A percentile compares a stretch with the other conserved stretches of the same genome.
These are phyloP conservation scores for Cardiospermum halicacabum DNA, from an alignment of 345 rosid species.

Conservation along the genomic window DNA sequence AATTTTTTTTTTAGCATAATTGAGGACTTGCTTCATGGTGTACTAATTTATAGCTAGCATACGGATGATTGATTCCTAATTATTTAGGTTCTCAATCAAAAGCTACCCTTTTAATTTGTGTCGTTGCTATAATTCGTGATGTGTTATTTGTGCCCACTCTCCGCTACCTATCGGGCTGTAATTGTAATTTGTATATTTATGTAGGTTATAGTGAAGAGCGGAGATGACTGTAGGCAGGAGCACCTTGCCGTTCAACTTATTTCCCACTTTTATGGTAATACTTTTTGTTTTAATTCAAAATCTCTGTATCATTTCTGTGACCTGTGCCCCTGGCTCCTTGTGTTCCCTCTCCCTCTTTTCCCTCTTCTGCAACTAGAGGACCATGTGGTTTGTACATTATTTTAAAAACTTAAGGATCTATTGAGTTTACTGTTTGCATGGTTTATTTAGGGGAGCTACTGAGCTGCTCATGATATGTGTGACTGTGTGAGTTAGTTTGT, in stretches of 20 bases:
- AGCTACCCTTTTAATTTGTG: background rate
- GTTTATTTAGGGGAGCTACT: background rate
- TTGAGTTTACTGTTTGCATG: background rate
- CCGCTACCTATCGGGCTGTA: constrained; percentile 10
- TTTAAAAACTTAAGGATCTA: too few species aligned
- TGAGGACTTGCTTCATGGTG: background rate
- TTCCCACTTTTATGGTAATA: constrained; percentile 92
- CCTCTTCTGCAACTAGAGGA: too few species aligned
- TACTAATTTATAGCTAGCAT: background rate
- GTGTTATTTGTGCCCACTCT: background rate
- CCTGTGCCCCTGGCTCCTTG: too few species aligned
- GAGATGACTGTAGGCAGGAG: constrained; percentile 99
- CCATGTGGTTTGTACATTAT: background rate
- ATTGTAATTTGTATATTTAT: constrained; percentile 18
- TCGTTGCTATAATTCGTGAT: background rate
- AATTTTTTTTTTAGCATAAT: background rate
- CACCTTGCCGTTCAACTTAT: constrained; percentile 99
- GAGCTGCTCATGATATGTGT: background rate
- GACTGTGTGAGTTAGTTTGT: background rate
- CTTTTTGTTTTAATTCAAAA: constrained; percentile 1
- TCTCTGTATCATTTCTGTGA: too few species aligned
- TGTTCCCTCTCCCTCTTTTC: too few species aligned
- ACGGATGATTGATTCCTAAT: background rate
- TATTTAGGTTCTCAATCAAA: background rate
- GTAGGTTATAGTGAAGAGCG: constrained; percentile 94